A percentile compares a stretch with the other conserved stretches of the same genome.
These are phyloP conservation scores for Cladochytrium tenue DNA, from an alignment of 371 early-diverging fungal genomes.

Conservation along the genomic window DNA sequence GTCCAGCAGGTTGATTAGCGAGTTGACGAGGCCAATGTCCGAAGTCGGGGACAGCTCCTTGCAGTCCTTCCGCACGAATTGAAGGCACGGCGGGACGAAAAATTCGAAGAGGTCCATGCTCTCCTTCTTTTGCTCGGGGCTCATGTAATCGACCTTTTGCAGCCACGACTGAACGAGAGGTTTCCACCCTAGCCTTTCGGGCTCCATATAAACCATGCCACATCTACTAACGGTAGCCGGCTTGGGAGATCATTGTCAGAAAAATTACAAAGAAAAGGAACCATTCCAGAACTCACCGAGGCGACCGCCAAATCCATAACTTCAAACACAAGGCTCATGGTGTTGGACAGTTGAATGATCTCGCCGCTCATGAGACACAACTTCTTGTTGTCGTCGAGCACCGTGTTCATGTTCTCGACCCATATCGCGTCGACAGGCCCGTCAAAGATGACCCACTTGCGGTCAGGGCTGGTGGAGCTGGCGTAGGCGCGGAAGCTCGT, in stretches of 20 bases:
- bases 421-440: constrained; percentile 65
- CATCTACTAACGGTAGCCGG: constrained; percentile 69
- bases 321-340: constrained; percentile 65
- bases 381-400: constrained; percentile 64
- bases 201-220: constrained; percentile 64
- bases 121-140: constrained; percentile 20
- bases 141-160: constrained; percentile 32
- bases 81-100: constrained; percentile 38
- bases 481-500: constrained; percentile 50
- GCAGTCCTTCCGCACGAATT: constrained; percentile 45
- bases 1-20: constrained; percentile 45
- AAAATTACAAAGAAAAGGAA: background rate
- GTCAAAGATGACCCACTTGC: constrained; percentile 67
- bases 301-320: constrained; percentile 59
- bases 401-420: constrained; percentile 70
- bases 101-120: constrained; percentile 42
- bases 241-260: constrained; percentile 13
- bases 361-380: constrained; percentile 67
- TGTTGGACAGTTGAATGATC: constrained; percentile 61
- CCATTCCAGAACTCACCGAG: constrained; percentile 39
- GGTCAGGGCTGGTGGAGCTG: constrained; percentile 46
- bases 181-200: constrained; percentile 56
- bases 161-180: constrained; percentile 57
- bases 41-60: constrained; percentile 55
- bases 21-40: constrained; percentile 56